Percentiles rank a stretch among this genome's conserved stretches.
Evolutionary conservation across 2,329 filamentous ascomycete genomes (phyloP).

Genomic region (Aspergillus sp.): DNA sequence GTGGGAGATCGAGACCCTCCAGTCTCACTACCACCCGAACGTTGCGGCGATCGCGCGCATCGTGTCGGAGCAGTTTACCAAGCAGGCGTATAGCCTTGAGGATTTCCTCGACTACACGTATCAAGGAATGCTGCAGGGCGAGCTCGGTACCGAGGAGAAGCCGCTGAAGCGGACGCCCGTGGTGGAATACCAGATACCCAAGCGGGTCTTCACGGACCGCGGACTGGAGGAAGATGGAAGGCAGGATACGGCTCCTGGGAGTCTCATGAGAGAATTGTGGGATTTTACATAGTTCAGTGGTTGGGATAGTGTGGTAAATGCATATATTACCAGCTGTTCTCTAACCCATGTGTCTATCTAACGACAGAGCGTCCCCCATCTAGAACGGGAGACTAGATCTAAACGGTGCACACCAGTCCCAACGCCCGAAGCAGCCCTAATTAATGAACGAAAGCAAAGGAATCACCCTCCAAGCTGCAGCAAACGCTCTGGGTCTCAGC

Average conservation of each 20-base stretch:
- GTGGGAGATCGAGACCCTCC: constrained; percentile 88
- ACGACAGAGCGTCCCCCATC: too few species aligned
- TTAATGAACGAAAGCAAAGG: too few species aligned
- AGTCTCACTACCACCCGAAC: constrained; percentile 93
- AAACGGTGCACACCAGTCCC: too few species aligned
- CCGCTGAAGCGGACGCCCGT: constrained; percentile 77
- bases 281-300: too few species aligned
- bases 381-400: too few species aligned
- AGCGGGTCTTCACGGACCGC: constrained; percentile 57
- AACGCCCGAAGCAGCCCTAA: too few species aligned
- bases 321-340: too few species aligned
- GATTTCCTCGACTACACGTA: constrained; percentile 97
- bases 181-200: constrained; percentile 89
- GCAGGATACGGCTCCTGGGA: constrained; percentile 28
- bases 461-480: too few species aligned
- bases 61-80: constrained; percentile 93
- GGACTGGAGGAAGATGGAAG: constrained; percentile 32
- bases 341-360: too few species aligned
- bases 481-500: too few species aligned
- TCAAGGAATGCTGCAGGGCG: constrained; percentile 62
- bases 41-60: constrained; percentile 91
- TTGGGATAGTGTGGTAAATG: too few species aligned
- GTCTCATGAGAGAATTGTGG: constrained; percentile 29
- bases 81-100: constrained; percentile 87
- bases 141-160: constrained; percentile 56